A percentile compares a stretch with the other conserved stretches of the same genome.
phyloP scores from a whole-genome alignment of 768 basidiomycete species.

The Coprinopsis sp. region DNA sequence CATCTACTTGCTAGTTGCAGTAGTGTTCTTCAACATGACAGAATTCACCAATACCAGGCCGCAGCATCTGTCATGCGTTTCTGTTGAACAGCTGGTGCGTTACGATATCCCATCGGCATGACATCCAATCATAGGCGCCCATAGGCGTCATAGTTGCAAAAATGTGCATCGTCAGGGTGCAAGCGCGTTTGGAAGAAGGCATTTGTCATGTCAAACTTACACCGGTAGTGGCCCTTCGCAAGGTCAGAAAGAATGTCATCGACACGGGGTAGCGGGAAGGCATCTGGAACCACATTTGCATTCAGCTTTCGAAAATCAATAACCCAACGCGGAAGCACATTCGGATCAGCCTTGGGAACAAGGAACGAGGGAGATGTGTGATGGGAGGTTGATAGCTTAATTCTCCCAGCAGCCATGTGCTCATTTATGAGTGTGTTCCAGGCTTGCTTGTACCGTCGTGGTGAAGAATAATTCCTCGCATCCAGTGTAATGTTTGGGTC shows the following conservation, averaged over 20 bases:
- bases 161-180: slow-evolving; percentile 19
- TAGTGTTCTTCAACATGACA: slow-evolving; percentile 24
- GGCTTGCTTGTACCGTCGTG: slow-evolving; percentile 19
- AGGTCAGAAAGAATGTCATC: slow-evolving; percentile 32
- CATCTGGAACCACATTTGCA: slow-evolving; percentile 24
- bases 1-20: too few relatives aligned
- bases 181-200: slow-evolving; percentile 22
- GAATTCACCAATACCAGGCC: slow-evolving; percentile 15
- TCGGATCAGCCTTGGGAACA: slow-evolving; percentile 28
- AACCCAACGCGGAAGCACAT: slow-evolving; percentile 28
- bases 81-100: slow-evolving; percentile 28
- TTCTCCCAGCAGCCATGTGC: slow-evolving; percentile 25
- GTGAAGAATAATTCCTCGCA: slow-evolving; percentile 8
- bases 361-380: slow-evolving; percentile 33
- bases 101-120: slow-evolving; percentile 28
- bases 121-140: slow-evolving; percentile 38
- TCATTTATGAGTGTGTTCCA: slow-evolving; percentile 26
- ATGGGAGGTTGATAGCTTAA: slow-evolving; percentile 22
- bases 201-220: slow-evolving; percentile 21
- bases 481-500: slow-evolving; percentile 23
- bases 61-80: slow-evolving; percentile 21
- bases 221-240: slow-evolving; percentile 28
- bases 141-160: slow-evolving; percentile 36
- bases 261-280: slow-evolving; percentile 23
- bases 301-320: slow-evolving; percentile 32